Percentiles rank a stretch among this genome's conserved stretches.
Conservation (phyloP, 1,284 basidiomycete genomes). For the Fistulinella staudtii region DNA sequence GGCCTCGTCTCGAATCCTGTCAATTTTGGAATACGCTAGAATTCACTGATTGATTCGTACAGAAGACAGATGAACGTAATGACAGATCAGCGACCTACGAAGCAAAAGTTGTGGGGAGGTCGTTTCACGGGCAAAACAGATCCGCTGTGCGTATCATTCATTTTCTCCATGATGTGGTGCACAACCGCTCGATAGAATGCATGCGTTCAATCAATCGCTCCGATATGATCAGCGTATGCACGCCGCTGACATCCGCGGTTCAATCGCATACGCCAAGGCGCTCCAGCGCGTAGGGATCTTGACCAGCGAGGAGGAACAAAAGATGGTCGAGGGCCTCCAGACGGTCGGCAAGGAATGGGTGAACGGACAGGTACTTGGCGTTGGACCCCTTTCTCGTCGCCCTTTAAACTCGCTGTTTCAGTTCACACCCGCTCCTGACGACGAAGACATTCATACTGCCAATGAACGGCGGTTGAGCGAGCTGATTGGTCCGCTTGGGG, state of each 20-base stretch:
- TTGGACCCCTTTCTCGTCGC: background rate
- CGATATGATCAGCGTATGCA: conserved; percentile 95
- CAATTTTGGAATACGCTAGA: too few relatives aligned
- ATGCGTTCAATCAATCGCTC: conserved; percentile 93
- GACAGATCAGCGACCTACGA: conserved; percentile 55
- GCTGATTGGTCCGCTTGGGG: conserved; percentile 86
- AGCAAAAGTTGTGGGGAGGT: conserved; percentile 86
- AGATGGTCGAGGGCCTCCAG: conserved; percentile 78
- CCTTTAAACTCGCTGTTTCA: conserved; percentile 25
- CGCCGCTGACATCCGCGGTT: conserved; percentile 87
- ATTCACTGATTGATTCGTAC: too few relatives aligned
- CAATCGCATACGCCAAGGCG: conserved; percentile 93
- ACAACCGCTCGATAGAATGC: conserved; percentile 72
- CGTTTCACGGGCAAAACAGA: conserved; percentile 87
- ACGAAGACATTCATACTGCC: conserved; percentile 99
- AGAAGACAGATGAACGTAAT: conserved; percentile 30
- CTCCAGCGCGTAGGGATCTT: conserved; percentile 79
- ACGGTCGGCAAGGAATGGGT: conserved; percentile 86
- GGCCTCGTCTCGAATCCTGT: too few relatives aligned
- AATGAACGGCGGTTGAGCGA: conserved; percentile 95
- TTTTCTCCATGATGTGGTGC: background rate
- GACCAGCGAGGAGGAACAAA: conserved; percentile 66
- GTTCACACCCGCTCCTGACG: conserved; percentile 76
- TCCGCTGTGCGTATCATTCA: conserved; percentile 59
- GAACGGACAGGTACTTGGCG: conserved; percentile 52